These are phyloP conservation scores for Polygonum aviculare DNA, from an alignment of 148 eudicot genomes.

Conservation along the genomic window DNA sequence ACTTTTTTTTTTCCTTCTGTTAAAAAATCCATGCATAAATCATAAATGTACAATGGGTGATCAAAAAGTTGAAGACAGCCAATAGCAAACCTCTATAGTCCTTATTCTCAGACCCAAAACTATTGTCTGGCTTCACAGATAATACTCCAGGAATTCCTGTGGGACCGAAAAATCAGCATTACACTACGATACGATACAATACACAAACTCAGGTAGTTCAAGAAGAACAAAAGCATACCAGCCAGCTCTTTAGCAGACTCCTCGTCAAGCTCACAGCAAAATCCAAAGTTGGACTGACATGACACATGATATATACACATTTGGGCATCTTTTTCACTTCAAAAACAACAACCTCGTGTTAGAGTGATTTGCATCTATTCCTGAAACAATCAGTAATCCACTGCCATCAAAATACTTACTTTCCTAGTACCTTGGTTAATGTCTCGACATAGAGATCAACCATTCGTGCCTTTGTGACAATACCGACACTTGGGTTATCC, in stretches of 20 bases:
- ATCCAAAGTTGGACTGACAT: slow-evolving; percentile 60
- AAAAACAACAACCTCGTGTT: slow-evolving; percentile 4
- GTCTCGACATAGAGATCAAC: slow-evolving; percentile 53
- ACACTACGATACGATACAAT: background rate
- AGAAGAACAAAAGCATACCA: slow-evolving; percentile 28
- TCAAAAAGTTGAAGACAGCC: background rate
- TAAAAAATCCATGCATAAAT: background rate
- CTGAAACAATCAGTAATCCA: slow-evolving; percentile 12
- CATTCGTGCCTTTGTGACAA: slow-evolving; percentile 42
- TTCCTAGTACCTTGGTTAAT: slow-evolving; percentile 58
- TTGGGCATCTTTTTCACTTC: slow-evolving; percentile 78
- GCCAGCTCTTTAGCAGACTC: slow-evolving; percentile 54
- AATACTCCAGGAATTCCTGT: slow-evolving; percentile 78
- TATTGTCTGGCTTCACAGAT: slow-evolving; percentile 50
- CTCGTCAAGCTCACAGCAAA: slow-evolving; percentile 77
- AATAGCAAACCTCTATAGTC: slow-evolving; percentile 61
- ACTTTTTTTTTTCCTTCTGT: background rate
- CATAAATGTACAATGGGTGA: background rate
- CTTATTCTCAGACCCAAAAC: slow-evolving; percentile 47
- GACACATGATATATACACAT: slow-evolving; percentile 78
- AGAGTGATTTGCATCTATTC: background rate
- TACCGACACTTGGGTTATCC: slow-evolving; percentile 34
- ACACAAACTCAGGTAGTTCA: background rate
- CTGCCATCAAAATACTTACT: slow-evolving; percentile 35
- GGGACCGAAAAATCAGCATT: background rate